These are phyloP conservation scores for Paralagenidium karlingii DNA, from an alignment of 352 stramenopile genomes.

Conservation along the genomic window DNA sequence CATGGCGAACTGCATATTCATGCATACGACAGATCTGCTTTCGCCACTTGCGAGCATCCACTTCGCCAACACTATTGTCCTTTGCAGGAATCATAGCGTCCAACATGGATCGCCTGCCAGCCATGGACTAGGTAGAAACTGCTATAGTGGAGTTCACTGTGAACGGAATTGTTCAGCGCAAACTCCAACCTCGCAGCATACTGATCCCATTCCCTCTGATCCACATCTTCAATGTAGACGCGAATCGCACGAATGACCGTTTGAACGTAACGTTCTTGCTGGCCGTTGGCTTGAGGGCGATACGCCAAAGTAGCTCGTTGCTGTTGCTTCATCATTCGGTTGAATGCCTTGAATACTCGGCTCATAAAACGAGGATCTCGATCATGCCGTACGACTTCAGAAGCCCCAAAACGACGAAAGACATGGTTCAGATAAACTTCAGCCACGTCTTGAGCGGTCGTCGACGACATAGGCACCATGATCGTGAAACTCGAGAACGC, in stretches of 20 bases:
- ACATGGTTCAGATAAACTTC: constrained; percentile 11
- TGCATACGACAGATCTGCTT: no score
- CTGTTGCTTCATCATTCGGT: constrained; percentile 5
- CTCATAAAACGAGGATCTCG: constrained; percentile 14
- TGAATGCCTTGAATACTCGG: constrained; percentile 10
- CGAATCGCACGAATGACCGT: constrained; percentile 5
- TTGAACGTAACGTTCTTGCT: constrained; percentile 11
- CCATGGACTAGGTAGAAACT: constrained; percentile 9
- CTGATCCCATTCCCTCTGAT: constrained; percentile 12
- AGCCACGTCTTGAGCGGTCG: constrained; percentile 8
- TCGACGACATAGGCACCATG: constrained; percentile 4
- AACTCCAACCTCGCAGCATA: constrained; percentile 11
- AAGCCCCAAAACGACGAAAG: constrained; percentile 8
- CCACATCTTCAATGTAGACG: constrained; percentile 9
- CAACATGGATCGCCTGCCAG: constrained; percentile 7
- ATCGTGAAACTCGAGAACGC: constrained; percentile 9
- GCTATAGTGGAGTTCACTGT: no score
- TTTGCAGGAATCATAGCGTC: constrained; percentile 2
- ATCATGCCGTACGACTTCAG: constrained; percentile 10
- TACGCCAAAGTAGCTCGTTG: constrained; percentile 6
- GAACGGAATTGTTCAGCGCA: constrained; percentile 15
- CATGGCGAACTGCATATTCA: no score
- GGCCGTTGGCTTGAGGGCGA: constrained; percentile 9
- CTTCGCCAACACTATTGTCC: no score
- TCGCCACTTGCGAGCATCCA: no score